These are phyloP conservation scores for Candida nanaspora DNA, from an alignment of 805 yeast species.

Conservation along the genomic window DNA sequence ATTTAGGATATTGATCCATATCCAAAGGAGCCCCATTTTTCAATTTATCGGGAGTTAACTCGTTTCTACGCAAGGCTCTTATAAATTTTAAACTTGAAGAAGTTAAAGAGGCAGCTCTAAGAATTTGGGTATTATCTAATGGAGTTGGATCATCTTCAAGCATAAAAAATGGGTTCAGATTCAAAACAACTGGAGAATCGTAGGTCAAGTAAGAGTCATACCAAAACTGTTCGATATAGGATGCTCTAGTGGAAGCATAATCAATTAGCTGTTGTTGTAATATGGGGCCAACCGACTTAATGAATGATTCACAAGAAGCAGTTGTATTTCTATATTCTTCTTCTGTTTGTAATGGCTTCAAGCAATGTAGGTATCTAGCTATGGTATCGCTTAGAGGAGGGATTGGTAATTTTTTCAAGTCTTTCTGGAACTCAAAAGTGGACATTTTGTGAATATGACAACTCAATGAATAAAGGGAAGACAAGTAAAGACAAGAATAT, in stretches of 20 bases:
- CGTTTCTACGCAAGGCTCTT: conserved; percentile 68
- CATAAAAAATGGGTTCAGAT: conserved; percentile 83
- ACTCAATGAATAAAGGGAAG: no score
- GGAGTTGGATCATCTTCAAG: conserved; percentile 89
- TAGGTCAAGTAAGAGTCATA: conserved; percentile 81
- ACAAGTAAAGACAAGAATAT: no score
- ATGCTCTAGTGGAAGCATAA: conserved; percentile 56
- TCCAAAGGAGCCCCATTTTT: conserved; percentile 60
- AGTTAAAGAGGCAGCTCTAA: conserved; percentile 74
- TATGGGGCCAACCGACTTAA: conserved; percentile 46
- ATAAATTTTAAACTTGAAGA: conserved; percentile 73
- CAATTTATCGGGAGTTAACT: conserved; percentile 62
- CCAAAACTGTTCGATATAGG: conserved; percentile 93
- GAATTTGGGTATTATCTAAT: conserved; percentile 54
- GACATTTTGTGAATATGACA: conserved; percentile 7
- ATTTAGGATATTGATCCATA: conserved; percentile 85
- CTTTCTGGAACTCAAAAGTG: conserved; percentile 56
- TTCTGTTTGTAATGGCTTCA: conserved; percentile 78
- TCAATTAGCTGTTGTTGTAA: conserved; percentile 58
- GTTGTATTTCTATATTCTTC: conserved; percentile 57
- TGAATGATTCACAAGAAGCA: conserved; percentile 48
- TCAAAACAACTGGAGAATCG: conserved; percentile 87
- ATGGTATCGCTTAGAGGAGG: conserved; percentile 71
- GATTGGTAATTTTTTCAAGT: conserved; percentile 65
- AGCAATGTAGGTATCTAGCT: conserved; percentile 51